Base-by-base conservation (phyloP, 208 protist genomes). In the Balamuthia mandrillaris region DNA sequence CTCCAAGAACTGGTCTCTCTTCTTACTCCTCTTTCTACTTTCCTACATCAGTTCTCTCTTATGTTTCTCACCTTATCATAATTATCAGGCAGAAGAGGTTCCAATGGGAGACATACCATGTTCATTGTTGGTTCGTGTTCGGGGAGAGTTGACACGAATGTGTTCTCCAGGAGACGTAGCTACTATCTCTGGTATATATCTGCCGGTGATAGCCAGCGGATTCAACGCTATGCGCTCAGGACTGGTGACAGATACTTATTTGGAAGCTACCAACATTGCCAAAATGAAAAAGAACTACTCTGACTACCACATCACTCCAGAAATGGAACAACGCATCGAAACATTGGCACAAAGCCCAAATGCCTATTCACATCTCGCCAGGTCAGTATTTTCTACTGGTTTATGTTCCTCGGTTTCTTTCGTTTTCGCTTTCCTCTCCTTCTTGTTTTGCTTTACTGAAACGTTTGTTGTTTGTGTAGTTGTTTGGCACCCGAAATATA, bases 401-500 rank as follows among this genome's bases (percentile, higher is more conserved):
- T 58, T 21, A 9, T 66, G 14, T 21, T 61, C 5, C 29, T 81
- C 9, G 10, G 1, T n/a, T 33, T 35, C 3, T 54, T 78, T 6
- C 37, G 27, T 7, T 78, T 4, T n/a, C 37, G 21, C 7, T n/a
- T 29, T 14, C 14, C 7, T 41, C 66, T 52, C 7, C 24, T 66
- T 14, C n/a, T 14, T 52, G 42, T 60, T 21, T 3, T 10, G 24
- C 45, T 60, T 6, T 18, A 5, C 14, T n/a, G 14, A 18, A 14
- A 21, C 16, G 16, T 68, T 12, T 68, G 14, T 12, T 24, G 14
- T 12, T n/a, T 68, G 24, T n/a, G 14, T 14, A 14, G 14, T 12
- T 94, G 90, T 12, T 91, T 97, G 39, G 94, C 95, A 21, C 95
- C 95, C n/a, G 94, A 96, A 74, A 96, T 97, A 58, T 97, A 90